These are phyloP conservation scores for Guadua angustifolia DNA, from an alignment of 176 grass and related monocot genomes.

Conservation along the genomic window DNA sequence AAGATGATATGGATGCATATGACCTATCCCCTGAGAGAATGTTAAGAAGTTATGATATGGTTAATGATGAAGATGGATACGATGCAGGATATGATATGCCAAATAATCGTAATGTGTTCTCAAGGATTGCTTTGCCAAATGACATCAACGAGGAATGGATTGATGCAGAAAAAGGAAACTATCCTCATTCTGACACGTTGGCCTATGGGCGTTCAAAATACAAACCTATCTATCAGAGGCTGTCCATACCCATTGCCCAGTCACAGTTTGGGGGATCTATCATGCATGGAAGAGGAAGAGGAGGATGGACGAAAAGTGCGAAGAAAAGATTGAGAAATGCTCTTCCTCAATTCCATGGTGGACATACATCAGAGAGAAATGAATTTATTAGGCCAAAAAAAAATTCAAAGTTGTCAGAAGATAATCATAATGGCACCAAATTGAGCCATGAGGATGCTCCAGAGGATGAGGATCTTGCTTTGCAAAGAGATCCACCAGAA, in stretches of 20 bases:
- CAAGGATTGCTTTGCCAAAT: slow-evolving; percentile 59
- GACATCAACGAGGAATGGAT: slow-evolving; percentile 39
- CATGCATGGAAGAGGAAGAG: slow-evolving; percentile 54
- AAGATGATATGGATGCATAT: slow-evolving; percentile 49
- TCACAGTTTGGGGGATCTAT: slow-evolving; percentile 32
- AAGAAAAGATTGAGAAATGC: slow-evolving; percentile 56
- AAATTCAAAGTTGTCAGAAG: slow-evolving; percentile 46
- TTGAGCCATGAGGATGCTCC: slow-evolving; percentile 49
- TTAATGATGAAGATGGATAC: slow-evolving; percentile 52
- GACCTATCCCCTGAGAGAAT: slow-evolving; percentile 41
- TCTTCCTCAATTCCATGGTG: slow-evolving; percentile 44
- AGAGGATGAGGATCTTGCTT: slow-evolving; percentile 38
- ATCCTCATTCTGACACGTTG: slow-evolving; percentile 41
- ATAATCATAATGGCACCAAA: slow-evolving; percentile 37
- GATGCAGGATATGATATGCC: slow-evolving; percentile 44
- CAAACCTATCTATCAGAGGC: slow-evolving; percentile 46
- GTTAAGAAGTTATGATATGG: slow-evolving; percentile 35
- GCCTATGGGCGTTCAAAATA: slow-evolving; percentile 35
- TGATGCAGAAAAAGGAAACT: slow-evolving; percentile 28
- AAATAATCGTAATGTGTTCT: slow-evolving; percentile 57
- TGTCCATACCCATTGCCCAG: slow-evolving; percentile 42
- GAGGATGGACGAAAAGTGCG: slow-evolving; percentile 47
- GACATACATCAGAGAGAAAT: slow-evolving; percentile 46
- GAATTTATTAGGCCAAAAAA: slow-evolving; percentile 54
- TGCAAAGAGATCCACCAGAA: slow-evolving; percentile 67